Evolutionary conservation across 805 yeast genomes (phyloP).

Genomic region (Schizosaccharomyces cryophilus): DNA sequence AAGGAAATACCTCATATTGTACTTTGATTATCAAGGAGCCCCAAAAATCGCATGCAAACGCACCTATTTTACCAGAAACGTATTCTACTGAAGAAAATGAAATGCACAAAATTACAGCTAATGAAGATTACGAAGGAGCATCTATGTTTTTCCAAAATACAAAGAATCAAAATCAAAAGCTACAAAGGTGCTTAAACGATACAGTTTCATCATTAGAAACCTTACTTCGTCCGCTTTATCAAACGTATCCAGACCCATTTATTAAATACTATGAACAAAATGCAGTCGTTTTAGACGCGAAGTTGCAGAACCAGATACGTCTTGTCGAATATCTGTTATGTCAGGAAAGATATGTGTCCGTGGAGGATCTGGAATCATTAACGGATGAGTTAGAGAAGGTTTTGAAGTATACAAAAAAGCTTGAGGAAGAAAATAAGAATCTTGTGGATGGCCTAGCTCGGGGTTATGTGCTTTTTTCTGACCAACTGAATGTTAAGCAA

Average conservation of each 20-base stretch:
- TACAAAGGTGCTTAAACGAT: not conserved
- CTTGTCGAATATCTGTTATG: not conserved
- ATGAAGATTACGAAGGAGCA: too few relatives aligned
- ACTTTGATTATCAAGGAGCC: not conserved
- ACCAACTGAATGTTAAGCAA: too few relatives aligned
- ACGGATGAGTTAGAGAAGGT: not conserved
- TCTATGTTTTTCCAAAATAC: too few relatives aligned
- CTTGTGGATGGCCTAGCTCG: not conserved
- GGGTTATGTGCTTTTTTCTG: too few relatives aligned
- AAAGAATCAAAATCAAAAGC: too few relatives aligned
- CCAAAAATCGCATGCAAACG: not conserved
- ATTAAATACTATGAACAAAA: not conserved
- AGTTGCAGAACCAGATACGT: not conserved
- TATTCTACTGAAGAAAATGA: not conserved
- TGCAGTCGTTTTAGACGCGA: not conserved
- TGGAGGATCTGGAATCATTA: not conserved
- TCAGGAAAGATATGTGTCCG: not conserved
- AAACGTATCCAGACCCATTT: not conserved
- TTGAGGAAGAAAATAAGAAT: not conserved
- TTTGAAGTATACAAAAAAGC: not conserved
- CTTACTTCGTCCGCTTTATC: not conserved
- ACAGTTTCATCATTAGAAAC: not conserved
- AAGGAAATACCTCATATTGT: not conserved
- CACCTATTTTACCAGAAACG: not conserved
- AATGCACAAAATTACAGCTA: too few relatives aligned